Evolutionary conservation across 2,329 filamentous ascomycete genomes (phyloP).

Genomic region (Sclerotinia minor): DNA sequence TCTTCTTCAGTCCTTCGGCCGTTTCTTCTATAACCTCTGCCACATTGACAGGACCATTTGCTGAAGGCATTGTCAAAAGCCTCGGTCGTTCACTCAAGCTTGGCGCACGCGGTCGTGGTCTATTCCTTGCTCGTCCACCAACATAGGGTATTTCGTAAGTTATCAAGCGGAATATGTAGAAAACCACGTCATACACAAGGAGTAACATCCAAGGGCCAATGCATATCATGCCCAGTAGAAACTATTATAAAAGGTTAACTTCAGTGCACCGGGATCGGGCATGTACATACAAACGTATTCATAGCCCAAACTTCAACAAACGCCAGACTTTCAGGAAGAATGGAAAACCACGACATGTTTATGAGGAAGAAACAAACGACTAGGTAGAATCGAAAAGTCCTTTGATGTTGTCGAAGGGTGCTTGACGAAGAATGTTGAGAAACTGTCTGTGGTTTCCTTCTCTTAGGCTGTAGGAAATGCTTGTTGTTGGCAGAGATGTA

Average conservation of each 20-base stretch:
- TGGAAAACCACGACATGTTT: conserved; percentile 64
- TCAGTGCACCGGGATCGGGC: conserved; percentile 1
- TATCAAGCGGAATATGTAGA: conserved; percentile 60
- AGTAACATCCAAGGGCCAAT: conserved; percentile 64
- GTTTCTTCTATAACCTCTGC: conserved; percentile 26
- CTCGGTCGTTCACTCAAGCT: conserved; percentile 58
- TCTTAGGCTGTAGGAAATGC: conserved; percentile 5
- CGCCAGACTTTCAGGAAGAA: conserved; percentile 59
- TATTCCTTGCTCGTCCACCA: conserved; percentile 61
- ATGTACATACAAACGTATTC: conserved; percentile 50
- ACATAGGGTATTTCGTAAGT: conserved; percentile 60
- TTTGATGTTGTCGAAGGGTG: neutral
- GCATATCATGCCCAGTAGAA: conserved; percentile 59
- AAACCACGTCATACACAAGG: conserved; percentile 61
- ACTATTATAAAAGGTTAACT: conserved; percentile 45
- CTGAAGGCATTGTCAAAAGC: conserved; percentile 33
- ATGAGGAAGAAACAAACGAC: neutral
- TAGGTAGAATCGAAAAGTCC: too few relatives aligned
- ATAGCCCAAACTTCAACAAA: conserved; percentile 62
- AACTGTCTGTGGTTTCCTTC: neutral
- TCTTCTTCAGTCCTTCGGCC: conserved; percentile 29
- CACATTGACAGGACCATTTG: conserved; percentile 10
- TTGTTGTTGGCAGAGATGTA: neutral
- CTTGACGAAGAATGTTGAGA: neutral
- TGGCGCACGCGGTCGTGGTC: conserved; percentile 59